A percentile compares a stretch with the other conserved stretches of the same genome.
Conservation (phyloP, 331 rosid species). For the Pyracantha coccinea region DNA sequence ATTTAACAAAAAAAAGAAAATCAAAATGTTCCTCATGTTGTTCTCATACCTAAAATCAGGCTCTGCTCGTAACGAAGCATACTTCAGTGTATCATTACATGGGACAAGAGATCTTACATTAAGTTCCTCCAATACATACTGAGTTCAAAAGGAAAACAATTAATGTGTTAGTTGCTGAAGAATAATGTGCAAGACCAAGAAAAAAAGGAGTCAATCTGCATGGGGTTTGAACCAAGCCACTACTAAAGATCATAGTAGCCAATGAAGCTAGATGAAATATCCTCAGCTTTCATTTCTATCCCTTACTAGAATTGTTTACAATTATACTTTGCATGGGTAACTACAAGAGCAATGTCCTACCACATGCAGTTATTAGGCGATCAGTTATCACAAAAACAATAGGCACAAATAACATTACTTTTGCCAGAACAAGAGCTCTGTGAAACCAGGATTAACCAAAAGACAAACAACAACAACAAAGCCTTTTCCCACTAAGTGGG, state of each 20-base stretch:
- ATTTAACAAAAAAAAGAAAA: background rate
- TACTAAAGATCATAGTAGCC: background rate
- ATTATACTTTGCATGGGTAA: background rate
- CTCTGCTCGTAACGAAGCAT: conserved; percentile 81
- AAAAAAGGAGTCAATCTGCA: background rate
- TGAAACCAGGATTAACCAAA: background rate
- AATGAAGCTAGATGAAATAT: too few species aligned
- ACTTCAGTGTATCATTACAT: conserved; percentile 77
- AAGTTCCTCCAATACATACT: conserved; percentile 92
- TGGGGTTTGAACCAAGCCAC: background rate
- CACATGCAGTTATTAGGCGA: background rate
- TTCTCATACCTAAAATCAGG: conserved; percentile 83
- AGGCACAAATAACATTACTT: background rate
- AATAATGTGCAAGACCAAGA: background rate
- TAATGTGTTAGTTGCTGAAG: background rate
- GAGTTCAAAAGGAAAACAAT: conserved; percentile 23
- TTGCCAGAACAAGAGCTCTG: background rate
- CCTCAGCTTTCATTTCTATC: too few species aligned
- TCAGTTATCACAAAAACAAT: background rate
- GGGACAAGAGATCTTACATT: conserved; percentile 76
- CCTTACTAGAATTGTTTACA: too few species aligned
- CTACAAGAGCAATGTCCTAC: background rate
- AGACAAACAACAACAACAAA: too few species aligned
- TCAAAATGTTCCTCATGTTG: background rate
- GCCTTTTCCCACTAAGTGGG: too few species aligned